phyloP scores from a whole-genome alignment of 2,329 filamentous ascomycete species.

The Colletotrichum euphorbiae region DNA sequence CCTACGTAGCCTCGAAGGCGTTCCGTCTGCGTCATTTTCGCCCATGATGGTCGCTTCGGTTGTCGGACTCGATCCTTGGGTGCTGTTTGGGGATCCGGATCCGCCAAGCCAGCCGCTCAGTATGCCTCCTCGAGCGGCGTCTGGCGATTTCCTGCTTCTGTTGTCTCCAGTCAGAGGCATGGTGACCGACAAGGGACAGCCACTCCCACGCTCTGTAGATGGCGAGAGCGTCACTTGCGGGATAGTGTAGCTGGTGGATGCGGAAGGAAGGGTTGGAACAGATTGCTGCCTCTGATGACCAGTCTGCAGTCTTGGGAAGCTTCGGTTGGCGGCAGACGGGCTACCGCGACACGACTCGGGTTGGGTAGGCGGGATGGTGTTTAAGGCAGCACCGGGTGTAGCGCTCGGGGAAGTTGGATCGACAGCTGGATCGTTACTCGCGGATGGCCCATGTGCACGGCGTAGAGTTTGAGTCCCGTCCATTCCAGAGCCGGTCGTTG shows the following conservation, averaged over 20 bases:
- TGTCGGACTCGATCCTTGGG: conserved; percentile 39
- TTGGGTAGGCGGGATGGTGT: conserved; percentile 36
- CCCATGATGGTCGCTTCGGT: conserved; percentile 34
- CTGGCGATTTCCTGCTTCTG: conserved; percentile 45
- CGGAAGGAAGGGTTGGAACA: conserved; percentile 50
- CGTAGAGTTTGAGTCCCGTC: conserved; percentile 30
- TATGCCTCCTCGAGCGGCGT: conserved; percentile 45
- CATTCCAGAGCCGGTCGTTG: conserved; percentile 38
- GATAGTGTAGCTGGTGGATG: conserved; percentile 40
- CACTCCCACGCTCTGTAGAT: conserved; percentile 45
- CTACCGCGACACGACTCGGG: conserved; percentile 25
- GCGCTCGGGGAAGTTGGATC: conserved; percentile 27
- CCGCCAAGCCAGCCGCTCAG: conserved; percentile 49
- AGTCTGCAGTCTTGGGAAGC: conserved; percentile 20
- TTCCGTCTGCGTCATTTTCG: conserved; percentile 45
- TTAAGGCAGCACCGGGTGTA: conserved; percentile 22
- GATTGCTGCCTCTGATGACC: conserved; percentile 51
- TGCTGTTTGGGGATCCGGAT: conserved; percentile 44
- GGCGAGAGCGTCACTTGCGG: conserved; percentile 37
- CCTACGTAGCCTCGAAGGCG: conserved; percentile 46
- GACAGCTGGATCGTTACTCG: conserved; percentile 26
- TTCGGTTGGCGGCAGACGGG: conserved; percentile 20
- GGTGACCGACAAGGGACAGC: conserved; percentile 44
- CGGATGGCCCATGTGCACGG: conserved; percentile 30
- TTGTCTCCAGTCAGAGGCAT: conserved; percentile 59